Conservation (phyloP, 2,329 filamentous ascomycete genomes). For the Exutisphaerella laricina region DNA sequence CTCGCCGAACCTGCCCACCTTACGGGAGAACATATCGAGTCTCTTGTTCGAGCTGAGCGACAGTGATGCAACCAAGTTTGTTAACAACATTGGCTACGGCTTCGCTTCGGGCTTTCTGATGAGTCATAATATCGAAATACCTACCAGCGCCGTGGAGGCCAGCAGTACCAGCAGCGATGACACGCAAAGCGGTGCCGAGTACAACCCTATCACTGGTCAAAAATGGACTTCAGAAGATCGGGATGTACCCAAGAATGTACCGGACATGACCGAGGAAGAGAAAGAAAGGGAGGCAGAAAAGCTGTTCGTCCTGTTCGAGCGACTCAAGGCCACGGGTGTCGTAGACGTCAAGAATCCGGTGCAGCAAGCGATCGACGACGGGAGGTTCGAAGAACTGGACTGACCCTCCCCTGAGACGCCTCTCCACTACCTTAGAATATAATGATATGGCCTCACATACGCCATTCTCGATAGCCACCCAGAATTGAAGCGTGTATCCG, state of each 20-base stretch:
- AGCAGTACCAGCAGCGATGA: conserved; percentile 34
- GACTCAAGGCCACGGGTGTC: conserved; percentile 67
- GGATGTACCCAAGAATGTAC: conserved; percentile 53
- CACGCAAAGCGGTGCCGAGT: conserved; percentile 32
- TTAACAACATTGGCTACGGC: conserved; percentile 90
- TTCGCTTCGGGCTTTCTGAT: conserved; percentile 87
- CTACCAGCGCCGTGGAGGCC: conserved; percentile 58
- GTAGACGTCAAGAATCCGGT: conserved; percentile 76
- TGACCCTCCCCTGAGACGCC: not conserved
- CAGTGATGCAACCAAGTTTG: conserved; percentile 71
- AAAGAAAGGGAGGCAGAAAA: conserved; percentile 87
- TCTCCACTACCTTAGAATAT: too few species aligned
- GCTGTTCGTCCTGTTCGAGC: conserved; percentile 84
- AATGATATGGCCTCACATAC: too few species aligned
- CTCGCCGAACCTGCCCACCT: conserved; percentile 62
- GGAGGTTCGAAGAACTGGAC: conserved; percentile 62
- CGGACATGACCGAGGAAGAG: conserved; percentile 83
- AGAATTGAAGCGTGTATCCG: too few species aligned
- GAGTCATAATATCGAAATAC: conserved; percentile 73
- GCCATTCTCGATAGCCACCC: too few species aligned
- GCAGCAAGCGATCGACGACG: conserved; percentile 61
- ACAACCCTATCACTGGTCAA: conserved; percentile 88
- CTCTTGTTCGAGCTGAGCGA: conserved; percentile 84
- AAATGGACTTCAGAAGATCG: conserved; percentile 38
- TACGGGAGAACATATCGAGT: conserved; percentile 68